Evolutionary conservation across 257 asterid species (phyloP).

Genomic region (Solanum tacnaense): DNA sequence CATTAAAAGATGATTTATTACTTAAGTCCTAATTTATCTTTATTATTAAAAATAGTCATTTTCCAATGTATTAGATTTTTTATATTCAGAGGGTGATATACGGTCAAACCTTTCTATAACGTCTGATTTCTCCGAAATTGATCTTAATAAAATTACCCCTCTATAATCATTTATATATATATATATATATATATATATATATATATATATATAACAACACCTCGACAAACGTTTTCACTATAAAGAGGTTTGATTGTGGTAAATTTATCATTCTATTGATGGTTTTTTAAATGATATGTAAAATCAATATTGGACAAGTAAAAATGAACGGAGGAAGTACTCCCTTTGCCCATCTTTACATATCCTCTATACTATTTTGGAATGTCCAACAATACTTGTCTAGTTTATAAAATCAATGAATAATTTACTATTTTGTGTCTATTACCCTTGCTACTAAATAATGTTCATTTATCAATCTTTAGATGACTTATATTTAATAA

Average conservation of each 20-base stretch:
- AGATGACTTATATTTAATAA: no score
- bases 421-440: no score
- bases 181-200: no score
- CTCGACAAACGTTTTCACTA: background rate
- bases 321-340: background rate
- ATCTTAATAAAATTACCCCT: background rate
- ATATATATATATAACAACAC: no score
- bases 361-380: no score
- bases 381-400: no score
- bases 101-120: no score
- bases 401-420: no score
- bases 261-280: background rate
- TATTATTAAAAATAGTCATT: background rate
- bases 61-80: background rate
- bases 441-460: background rate
- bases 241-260: background rate
- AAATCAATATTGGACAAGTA: background rate
- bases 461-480: background rate
- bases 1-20: no score
- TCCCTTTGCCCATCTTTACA: no score
- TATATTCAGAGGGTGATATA: background rate
- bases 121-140: background rate
- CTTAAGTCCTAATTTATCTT: background rate
- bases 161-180: no score
- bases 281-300: no score